Evolutionary conservation across 2,329 filamentous ascomycete genomes (phyloP).

Genomic region (Onygenales sp.): DNA sequence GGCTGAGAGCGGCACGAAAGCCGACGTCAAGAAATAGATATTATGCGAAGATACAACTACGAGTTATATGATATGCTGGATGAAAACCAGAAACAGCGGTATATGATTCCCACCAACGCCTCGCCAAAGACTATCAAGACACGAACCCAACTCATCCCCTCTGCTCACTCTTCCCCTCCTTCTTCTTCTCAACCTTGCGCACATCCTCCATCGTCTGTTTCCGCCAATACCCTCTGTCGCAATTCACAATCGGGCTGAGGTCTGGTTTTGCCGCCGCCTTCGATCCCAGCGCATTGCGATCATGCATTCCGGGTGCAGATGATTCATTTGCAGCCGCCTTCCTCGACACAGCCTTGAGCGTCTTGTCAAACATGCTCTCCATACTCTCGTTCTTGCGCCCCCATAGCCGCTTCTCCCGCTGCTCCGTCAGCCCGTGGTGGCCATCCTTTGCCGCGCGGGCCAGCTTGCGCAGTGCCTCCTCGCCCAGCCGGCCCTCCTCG

Average conservation of each 20-base stretch:
- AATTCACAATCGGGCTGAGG: conserved; percentile 48
- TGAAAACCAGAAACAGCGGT: neutral
- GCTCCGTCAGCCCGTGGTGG: conserved; percentile 29
- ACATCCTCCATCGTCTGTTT: conserved; percentile 28
- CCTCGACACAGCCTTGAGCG: conserved; percentile 42
- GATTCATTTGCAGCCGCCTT: conserved; percentile 25
- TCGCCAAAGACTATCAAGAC: conserved; percentile 11
- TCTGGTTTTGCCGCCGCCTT: conserved; percentile 20
- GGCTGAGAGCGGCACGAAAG: conserved; percentile 6
- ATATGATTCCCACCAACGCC: neutral
- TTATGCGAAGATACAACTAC: neutral
- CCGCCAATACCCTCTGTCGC: conserved; percentile 51
- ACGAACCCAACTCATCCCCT: conserved; percentile 13
- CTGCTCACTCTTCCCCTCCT: conserved; percentile 15
- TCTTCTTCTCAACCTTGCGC: conserved; percentile 23
- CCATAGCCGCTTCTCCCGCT: conserved; percentile 30
- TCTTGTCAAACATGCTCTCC: conserved; percentile 47
- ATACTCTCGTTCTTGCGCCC: conserved; percentile 30
- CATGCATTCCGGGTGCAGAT: neutral
- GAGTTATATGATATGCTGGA: neutral
- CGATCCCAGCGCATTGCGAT: too few species aligned
- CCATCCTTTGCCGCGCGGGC: conserved; percentile 40
- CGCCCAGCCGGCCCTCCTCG: conserved; percentile 55
- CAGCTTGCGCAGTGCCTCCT: conserved; percentile 55
- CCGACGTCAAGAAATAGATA: conserved; percentile 10